Percentiles rank a stretch among this genome's conserved stretches.
These are phyloP conservation scores for Manihot esculenta DNA, from an alignment of 441 rosid species.

Conservation along the genomic window DNA sequence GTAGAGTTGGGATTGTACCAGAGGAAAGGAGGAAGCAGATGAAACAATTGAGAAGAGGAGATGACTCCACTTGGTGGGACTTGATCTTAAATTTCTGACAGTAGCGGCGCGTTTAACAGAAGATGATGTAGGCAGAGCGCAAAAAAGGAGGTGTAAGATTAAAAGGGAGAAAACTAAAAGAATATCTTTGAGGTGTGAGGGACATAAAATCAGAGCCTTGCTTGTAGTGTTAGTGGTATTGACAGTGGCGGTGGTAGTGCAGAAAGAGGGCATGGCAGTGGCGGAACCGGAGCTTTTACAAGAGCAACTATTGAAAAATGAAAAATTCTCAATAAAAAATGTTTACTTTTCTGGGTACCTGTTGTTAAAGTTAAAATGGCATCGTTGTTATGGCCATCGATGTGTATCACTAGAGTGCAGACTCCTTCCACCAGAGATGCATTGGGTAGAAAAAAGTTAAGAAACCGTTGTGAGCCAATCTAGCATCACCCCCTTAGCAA, in stretches of 20 bases:
- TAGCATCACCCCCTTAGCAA: too few species aligned
- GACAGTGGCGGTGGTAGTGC: not conserved
- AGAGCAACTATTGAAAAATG: not conserved
- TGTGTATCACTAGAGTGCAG: not conserved
- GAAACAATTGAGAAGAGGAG: slow-evolving; percentile 78
- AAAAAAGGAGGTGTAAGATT: slow-evolving; percentile 46
- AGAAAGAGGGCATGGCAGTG: not conserved
- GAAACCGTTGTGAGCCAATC: too few species aligned
- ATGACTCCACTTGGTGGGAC: slow-evolving; percentile 50
- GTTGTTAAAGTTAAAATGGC: not conserved
- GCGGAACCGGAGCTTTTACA: not conserved
- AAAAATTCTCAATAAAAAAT: too few species aligned
- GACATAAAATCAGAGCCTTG: slow-evolving; percentile 23
- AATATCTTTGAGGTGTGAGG: slow-evolving; percentile 47
- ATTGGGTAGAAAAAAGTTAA: too few species aligned
- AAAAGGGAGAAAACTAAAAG: slow-evolving; percentile 42
- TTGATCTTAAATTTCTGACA: not conserved
- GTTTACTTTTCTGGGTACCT: not conserved
- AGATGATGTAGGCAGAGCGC: slow-evolving; percentile 25
- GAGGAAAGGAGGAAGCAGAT: slow-evolving; percentile 53
- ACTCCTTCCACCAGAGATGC: not conserved
- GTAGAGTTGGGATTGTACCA: slow-evolving; percentile 65
- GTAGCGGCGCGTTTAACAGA: slow-evolving; percentile 22
- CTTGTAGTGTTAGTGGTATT: slow-evolving; percentile 5
- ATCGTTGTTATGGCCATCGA: not conserved